A percentile compares a stretch with the other conserved stretches of the same genome.
These are phyloP conservation scores for Diaporthe caulivora DNA, from an alignment of 2,329 filamentous ascomycete species.

Conservation along the genomic window DNA sequence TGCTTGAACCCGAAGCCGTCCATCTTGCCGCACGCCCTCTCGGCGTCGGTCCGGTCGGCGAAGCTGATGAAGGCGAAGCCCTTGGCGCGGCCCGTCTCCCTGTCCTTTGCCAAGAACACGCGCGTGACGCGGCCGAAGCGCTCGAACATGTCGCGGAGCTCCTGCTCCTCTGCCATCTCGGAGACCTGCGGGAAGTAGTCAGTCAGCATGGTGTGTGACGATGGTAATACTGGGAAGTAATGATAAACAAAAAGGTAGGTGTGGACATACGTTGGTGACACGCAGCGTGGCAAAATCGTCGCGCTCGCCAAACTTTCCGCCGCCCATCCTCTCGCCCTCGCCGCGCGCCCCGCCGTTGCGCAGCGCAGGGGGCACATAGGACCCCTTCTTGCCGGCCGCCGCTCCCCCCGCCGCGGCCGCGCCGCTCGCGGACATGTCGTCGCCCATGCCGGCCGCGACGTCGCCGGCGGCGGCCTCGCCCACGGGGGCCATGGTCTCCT, in stretches of 20 bases:
- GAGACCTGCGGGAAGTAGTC: slow-evolving; percentile 73
- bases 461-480: slow-evolving; percentile 70
- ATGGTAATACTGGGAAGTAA: no score
- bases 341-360: slow-evolving; percentile 74
- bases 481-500: slow-evolving; percentile 97
- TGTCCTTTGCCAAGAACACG: slow-evolving; percentile 97
- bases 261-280: slow-evolving; percentile 89
- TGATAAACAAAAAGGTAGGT: not conserved
- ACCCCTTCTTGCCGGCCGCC: slow-evolving; percentile 78
- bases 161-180: slow-evolving; percentile 95
- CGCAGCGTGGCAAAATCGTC: slow-evolving; percentile 96
- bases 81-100: slow-evolving; percentile 96
- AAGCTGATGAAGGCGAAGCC: slow-evolving; percentile 99
- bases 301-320: slow-evolving; percentile 88
- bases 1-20: slow-evolving; percentile 94
- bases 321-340: slow-evolving; percentile 83
- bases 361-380: slow-evolving; percentile 95
- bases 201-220: not conserved
- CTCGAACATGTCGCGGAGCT: slow-evolving; percentile 98
- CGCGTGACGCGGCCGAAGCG: slow-evolving; percentile 95
- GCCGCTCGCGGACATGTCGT: slow-evolving; percentile 57
- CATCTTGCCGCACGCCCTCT: slow-evolving; percentile 96
- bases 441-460: slow-evolving; percentile 66
- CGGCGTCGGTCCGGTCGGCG: slow-evolving; percentile 88
- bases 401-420: slow-evolving; percentile 61